These are phyloP conservation scores for Neospermospora avenae DNA, from an alignment of 2,329 filamentous ascomycete species.

Conservation along the genomic window DNA sequence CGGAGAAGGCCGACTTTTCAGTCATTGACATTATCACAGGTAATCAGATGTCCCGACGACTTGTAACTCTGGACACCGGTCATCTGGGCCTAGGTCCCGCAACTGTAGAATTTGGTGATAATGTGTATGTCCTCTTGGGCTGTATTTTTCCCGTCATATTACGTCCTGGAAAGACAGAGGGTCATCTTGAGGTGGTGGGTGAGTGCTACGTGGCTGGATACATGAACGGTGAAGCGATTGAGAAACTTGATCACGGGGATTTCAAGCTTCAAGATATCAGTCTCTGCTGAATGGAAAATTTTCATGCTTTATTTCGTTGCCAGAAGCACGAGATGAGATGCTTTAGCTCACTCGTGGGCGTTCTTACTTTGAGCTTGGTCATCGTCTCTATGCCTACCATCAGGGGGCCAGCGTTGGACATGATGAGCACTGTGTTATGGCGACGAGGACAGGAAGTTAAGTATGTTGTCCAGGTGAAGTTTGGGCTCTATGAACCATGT, in stretches of 20 bases:
- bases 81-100: slow-evolving; percentile 15
- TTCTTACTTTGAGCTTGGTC: too few species aligned
- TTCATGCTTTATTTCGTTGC: too few species aligned
- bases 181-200: slow-evolving; percentile 13
- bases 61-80: slow-evolving; percentile 7
- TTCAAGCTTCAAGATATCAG: neutral
- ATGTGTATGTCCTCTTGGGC: slow-evolving; percentile 20
- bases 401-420: too few species aligned
- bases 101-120: slow-evolving; percentile 15
- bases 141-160: slow-evolving; percentile 22
- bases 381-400: too few species aligned
- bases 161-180: slow-evolving; percentile 7
- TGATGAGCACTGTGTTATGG: too few species aligned
- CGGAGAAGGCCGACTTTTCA: neutral
- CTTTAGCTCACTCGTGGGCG: too few species aligned
- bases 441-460: too few species aligned
- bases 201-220: slow-evolving; percentile 23
- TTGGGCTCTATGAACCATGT: too few species aligned
- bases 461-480: too few species aligned
- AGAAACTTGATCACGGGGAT: neutral
- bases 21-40: neutral
- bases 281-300: neutral
- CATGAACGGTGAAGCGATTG: slow-evolving; percentile 20
- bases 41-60: slow-evolving; percentile 10
- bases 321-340: too few species aligned